A percentile compares a stretch with the other conserved stretches of the same genome.
phyloP scores from a whole-genome alignment of 306 rosid species.

The Cucurbita ficifolia region DNA sequence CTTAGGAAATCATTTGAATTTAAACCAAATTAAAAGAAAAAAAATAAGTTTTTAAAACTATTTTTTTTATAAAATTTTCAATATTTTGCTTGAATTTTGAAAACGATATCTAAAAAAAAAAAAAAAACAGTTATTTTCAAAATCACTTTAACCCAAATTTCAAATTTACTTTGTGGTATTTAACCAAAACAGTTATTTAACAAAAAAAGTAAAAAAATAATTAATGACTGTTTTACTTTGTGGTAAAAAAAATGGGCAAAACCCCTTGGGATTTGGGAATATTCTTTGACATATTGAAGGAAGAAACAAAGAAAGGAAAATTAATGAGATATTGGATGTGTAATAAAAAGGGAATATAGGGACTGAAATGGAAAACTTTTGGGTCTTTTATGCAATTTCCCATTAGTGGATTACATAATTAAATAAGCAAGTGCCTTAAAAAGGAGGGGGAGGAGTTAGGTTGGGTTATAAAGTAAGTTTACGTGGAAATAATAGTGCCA shows the following conservation, averaged over 20 bases:
- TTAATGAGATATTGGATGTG: background rate
- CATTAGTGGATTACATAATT: constrained; percentile 19
- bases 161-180: background rate
- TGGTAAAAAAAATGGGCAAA: background rate
- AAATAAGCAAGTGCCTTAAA: constrained; percentile 11
- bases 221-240: background rate
- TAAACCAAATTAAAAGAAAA: too few species aligned
- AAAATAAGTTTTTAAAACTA: too few species aligned
- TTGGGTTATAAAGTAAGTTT: constrained; percentile 22
- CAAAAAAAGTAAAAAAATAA: background rate
- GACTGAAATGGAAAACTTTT: constrained; percentile 22
- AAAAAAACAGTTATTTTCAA: too few species aligned
- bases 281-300: background rate
- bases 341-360: background rate
- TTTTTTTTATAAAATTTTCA: too few species aligned
- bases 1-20: too few species aligned
- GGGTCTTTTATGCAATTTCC: constrained; percentile 22
- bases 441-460: constrained; percentile 39
- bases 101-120: too few species aligned
- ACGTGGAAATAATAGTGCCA: constrained; percentile 31
- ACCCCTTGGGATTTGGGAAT: background rate
- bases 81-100: too few species aligned
- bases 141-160: background rate
- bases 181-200: background rate
- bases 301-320: background rate